Evolutionary conservation across 352 stramenopile species (phyloP), one percentile per base, ranked within the genome.

Genomic region (Aphanomyces cochlioides): DNA sequence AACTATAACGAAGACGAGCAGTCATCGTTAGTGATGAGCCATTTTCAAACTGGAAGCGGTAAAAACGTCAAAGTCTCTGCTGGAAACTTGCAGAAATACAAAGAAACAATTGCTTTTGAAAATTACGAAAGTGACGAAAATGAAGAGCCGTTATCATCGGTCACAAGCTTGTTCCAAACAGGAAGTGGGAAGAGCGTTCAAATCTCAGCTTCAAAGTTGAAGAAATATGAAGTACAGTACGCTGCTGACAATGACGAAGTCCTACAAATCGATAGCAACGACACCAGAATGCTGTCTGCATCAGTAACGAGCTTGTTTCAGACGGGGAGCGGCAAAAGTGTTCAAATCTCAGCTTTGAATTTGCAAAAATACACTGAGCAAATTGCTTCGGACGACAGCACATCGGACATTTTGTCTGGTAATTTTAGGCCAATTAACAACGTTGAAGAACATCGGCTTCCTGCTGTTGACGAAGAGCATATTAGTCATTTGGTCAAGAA

Each of bases 231-330:
- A 45, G 43, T 37, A n/a, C 45, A 21, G 19, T n/a, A 63, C n/a
- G 21, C 56, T 40, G 56, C 13, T 58, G 15, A 50, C 2, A 50
- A 50, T n/a, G 10, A 48, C 43, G 43, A 50, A n/a, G 10, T 50
- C 43, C 28, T 28, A 28, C 43, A 50, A n/a, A 12, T 50, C 43
- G 10, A 50, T 50, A 50, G 17, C 43, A 50, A 50, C 10, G 10
- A n/a, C 43, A 2, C 17, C 43, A n/a, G 2, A 50, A 3, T 12
- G 17, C 10, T 3, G 10, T 12, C 10, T n/a, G 43, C 43, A 12
- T 50, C 50, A 36, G 2, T 58, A 19, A 37, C 28, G 12, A 63
- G 36, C n/a, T 48, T 70, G 38, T 70, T 70, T 61, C 47, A 70
- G 45, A 61, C 60, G 12, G 60, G 37, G 12, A 37, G 8, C 3